phyloP scores from a whole-genome alignment of 129 eudicot species.

The Silybum marianum region DNA sequence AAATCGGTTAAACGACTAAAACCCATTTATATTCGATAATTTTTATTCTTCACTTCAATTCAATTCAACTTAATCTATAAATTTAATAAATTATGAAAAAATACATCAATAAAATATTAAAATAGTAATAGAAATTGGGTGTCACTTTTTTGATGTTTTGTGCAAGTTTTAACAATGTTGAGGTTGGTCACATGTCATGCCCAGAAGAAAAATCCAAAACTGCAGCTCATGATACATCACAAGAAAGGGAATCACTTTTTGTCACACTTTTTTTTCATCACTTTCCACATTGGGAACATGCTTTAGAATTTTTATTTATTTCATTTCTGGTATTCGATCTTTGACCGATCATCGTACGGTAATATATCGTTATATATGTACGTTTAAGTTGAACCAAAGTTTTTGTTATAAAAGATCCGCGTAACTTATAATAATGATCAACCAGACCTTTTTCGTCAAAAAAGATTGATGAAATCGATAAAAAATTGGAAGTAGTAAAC shows the following conservation, averaged over 20 bases:
- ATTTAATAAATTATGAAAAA: not conserved
- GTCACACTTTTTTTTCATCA: conserved; percentile 26
- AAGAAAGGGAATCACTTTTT: conserved; percentile 32
- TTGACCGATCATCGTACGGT: not conserved
- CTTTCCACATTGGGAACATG: conserved; percentile 39
- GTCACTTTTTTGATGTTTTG: conserved; percentile 36
- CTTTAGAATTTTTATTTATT: not conserved
- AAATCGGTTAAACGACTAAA: not conserved
- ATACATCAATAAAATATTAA: not conserved
- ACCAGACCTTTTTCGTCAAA: not conserved
- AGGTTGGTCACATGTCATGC: conserved; percentile 41
- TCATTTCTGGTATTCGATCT: not conserved
- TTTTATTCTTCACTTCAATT: not conserved
- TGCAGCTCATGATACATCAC: conserved; percentile 36
- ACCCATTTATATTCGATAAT: too few relatives aligned
- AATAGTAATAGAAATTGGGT: not conserved
- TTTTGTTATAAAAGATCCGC: not conserved
- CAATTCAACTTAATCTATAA: not conserved
- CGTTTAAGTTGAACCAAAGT: not conserved
- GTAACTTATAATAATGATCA: not conserved
- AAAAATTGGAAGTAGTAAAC: not conserved
- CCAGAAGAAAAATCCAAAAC: conserved; percentile 33
- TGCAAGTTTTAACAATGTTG: conserved; percentile 28
- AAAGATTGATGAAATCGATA: not conserved
- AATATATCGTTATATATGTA: not conserved